Percentiles rank a stretch among this genome's conserved stretches.
These are phyloP conservation scores for Striga hermonthica DNA, from an alignment of 305 asterid genomes.

Conservation along the genomic window DNA sequence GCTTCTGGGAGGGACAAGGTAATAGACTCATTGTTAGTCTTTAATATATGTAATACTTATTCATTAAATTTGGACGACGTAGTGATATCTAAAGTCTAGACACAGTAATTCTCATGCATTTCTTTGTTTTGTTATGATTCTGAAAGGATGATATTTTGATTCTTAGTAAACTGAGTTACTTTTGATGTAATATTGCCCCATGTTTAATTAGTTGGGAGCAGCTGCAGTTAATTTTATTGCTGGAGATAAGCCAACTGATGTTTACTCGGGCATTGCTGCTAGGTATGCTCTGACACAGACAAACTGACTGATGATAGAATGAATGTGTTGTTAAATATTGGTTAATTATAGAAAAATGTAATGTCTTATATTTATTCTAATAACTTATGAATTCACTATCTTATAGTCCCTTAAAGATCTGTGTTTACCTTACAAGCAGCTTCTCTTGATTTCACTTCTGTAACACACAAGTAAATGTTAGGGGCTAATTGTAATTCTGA, in stretches of 20 bases:
- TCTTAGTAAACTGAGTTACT: slow-evolving; percentile 14
- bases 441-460: too few species aligned
- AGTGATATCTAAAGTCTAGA: too few species aligned
- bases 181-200: slow-evolving; percentile 23
- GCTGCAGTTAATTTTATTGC: slow-evolving; percentile 89
- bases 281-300: slow-evolving; percentile 46
- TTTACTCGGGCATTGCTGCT: slow-evolving; percentile 93
- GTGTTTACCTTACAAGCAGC: too few species aligned
- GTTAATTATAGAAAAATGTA: too few species aligned
- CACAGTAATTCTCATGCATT: slow-evolving; percentile 11
- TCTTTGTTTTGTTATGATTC: background rate
- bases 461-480: too few species aligned
- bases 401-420: too few species aligned
- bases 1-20: slow-evolving; percentile 99
- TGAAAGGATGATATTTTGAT: slow-evolving; percentile 19
- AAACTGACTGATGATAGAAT: slow-evolving; percentile 4
- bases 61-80: background rate
- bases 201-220: slow-evolving; percentile 72
- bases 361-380: too few species aligned
- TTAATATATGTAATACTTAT: background rate
- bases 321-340: background rate
- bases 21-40: slow-evolving; percentile 9
- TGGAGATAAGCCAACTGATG: slow-evolving; percentile 97
- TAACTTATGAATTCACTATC: too few species aligned
- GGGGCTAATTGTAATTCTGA: too few species aligned